A percentile compares a stretch with the other conserved stretches of the same genome.
phyloP scores from a whole-genome alignment of 495 filamentous ascomycete species.

The Trypethelium eluteriae region DNA sequence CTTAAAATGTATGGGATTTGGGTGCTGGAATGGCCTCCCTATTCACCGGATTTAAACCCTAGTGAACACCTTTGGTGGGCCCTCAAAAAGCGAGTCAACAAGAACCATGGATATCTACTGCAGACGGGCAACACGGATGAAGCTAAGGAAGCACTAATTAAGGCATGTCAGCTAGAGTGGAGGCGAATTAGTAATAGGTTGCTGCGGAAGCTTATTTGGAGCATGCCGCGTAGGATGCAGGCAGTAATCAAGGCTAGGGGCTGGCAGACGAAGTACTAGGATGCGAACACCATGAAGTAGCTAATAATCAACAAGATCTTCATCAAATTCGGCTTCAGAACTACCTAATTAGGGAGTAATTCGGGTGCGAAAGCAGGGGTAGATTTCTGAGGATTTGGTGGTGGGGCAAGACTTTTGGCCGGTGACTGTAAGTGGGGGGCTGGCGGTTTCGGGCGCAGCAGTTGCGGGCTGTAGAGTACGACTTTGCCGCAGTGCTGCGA shows the following conservation, averaged over 20 bases:
- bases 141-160: not conserved
- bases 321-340: no score
- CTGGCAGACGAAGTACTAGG: slow-evolving; percentile 15
- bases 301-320: no score
- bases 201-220: not conserved
- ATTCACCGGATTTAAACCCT: slow-evolving; percentile 20
- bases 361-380: no score
- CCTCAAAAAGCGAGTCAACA: slow-evolving; percentile 16
- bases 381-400: no score
- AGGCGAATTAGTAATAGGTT: not conserved
- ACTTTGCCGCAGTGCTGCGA: no score
- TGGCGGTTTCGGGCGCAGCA: no score
- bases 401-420: no score
- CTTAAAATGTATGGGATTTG: slow-evolving; percentile 11
- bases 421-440: no score
- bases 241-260: slow-evolving; percentile 12
- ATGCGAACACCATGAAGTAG: no score
- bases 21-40: slow-evolving; percentile 17
- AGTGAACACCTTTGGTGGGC: slow-evolving; percentile 15
- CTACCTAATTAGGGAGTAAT: no score
- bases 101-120: slow-evolving; percentile 13
- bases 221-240: slow-evolving; percentile 7
- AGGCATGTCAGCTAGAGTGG: not conserved
- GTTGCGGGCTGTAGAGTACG: no score
- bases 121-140: not conserved